phyloP scores from a whole-genome alignment of 306 rosid species.

The Corylus americana region DNA sequence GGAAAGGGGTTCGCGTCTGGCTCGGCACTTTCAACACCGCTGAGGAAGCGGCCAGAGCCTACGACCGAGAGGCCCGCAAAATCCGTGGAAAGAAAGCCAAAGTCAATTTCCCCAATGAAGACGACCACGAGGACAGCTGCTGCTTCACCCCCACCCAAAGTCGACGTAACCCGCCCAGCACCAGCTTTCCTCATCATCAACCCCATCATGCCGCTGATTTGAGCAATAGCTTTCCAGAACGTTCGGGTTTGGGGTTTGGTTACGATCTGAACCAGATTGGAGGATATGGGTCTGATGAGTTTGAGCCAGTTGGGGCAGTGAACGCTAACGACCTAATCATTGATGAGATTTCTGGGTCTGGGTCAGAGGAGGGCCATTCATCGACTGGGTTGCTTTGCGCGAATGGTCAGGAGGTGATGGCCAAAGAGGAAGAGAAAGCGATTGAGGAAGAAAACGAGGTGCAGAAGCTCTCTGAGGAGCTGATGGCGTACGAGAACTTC shows the following conservation, averaged over 20 bases:
- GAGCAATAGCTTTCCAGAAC: constrained; percentile 13
- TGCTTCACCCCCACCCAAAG: constrained; percentile 23
- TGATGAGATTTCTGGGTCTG: constrained; percentile 39
- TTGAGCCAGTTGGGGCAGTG: constrained; percentile 14
- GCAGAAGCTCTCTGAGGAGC: constrained; percentile 74
- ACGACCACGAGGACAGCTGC: constrained; percentile 22
- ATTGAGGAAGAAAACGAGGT: constrained; percentile 43
- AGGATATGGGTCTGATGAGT: constrained; percentile 23
- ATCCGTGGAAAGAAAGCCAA: constrained; percentile 93
- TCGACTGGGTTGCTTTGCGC: constrained; percentile 23
- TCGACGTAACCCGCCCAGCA: constrained; percentile 18
- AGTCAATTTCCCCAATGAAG: constrained; percentile 87
- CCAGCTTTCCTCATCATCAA: constrained; percentile 25
- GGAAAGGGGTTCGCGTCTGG: constrained; percentile 96
- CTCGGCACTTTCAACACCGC: constrained; percentile 91
- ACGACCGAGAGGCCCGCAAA: constrained; percentile 80
- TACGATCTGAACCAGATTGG: constrained; percentile 58
- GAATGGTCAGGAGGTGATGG: background rate
- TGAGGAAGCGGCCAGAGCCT: constrained; percentile 95
- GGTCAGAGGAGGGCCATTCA: constrained; percentile 41
- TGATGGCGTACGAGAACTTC: constrained; percentile 76
- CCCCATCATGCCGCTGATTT: constrained; percentile 5
- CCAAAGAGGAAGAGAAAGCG: constrained; percentile 24
- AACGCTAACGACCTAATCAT: constrained; percentile 19
- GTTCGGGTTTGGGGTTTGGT: constrained; percentile 47